A percentile compares a stretch with the other conserved stretches of the same genome.
Conservation (phyloP, 345 rosid species). For the Hypericum androsaemum region DNA sequence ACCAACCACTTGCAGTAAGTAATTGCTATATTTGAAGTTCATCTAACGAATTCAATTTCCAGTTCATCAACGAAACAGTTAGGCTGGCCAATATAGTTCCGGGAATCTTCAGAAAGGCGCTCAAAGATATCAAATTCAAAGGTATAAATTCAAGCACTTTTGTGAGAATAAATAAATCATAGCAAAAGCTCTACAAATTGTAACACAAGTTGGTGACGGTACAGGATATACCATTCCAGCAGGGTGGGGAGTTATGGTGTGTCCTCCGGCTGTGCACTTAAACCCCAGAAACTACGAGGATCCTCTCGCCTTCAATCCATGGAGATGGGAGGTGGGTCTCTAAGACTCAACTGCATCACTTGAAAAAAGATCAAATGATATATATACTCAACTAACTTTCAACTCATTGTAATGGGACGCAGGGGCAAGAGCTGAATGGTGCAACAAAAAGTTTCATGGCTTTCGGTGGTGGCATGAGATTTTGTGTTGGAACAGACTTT, state of each 20-base stretch:
- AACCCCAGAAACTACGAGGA: constrained; percentile 58
- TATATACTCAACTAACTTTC: too few relatives aligned
- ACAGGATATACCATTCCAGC: constrained; percentile 88
- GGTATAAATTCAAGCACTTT: constrained; percentile 28
- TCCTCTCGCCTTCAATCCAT: constrained; percentile 69
- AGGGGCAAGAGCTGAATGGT: constrained; percentile 50
- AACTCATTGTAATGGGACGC: constrained; percentile 6
- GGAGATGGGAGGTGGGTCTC: constrained; percentile 76
- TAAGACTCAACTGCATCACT: constrained; percentile 13
- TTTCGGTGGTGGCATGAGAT: constrained; percentile 95
- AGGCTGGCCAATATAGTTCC: constrained; percentile 94
- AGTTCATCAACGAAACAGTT: constrained; percentile 89
- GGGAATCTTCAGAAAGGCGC: constrained; percentile 80
- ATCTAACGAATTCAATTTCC: constrained; percentile 23
- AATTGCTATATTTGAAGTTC: not conserved
- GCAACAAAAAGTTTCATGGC: constrained; percentile 85
- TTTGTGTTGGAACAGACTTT: constrained; percentile 90
- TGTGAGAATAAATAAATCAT: constrained; percentile 1
- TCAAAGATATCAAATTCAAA: constrained; percentile 54
- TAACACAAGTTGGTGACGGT: constrained; percentile 10
- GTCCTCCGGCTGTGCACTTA: constrained; percentile 92
- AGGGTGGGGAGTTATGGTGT: constrained; percentile 88
- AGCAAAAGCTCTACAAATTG: not conserved
- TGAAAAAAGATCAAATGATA: constrained; percentile 1
- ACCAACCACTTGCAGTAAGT: not conserved